Conservation (phyloP, 2,329 filamentous ascomycete species). For the Arthrobotrys entomopaga region DNA sequence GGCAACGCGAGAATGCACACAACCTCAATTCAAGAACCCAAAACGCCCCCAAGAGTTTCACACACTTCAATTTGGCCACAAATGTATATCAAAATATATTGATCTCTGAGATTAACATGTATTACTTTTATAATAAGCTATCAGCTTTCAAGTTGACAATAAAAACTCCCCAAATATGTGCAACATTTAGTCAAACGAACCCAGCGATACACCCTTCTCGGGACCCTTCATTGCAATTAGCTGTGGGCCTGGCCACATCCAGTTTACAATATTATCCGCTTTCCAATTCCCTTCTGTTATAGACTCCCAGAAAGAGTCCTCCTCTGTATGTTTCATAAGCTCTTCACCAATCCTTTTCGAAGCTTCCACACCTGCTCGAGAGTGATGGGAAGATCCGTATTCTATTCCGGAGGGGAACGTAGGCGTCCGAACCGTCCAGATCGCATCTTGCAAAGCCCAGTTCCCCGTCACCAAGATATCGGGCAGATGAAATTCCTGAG, state of each 20-base stretch:
- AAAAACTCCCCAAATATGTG: too few species aligned
- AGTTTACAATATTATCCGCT: neutral
- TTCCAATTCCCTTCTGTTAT: slow-evolving; percentile 7
- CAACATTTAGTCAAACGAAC: too few species aligned
- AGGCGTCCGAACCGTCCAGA: neutral
- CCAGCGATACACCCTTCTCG: too few species aligned
- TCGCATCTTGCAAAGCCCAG: neutral
- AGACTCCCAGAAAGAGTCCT: slow-evolving; percentile 2
- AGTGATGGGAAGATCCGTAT: neutral
- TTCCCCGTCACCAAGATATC: neutral
- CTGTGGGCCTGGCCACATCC: neutral
- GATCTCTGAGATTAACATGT: too few species aligned
- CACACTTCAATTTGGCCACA: too few species aligned
- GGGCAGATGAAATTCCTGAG: neutral
- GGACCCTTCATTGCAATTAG: too few species aligned
- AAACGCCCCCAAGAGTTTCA: too few species aligned
- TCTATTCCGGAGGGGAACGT: neutral
- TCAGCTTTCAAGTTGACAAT: too few species aligned
- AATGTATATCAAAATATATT: too few species aligned
- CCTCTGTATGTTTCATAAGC: neutral
- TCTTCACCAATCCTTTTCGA: neutral
- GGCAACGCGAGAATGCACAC: neutral
- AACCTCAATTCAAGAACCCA: neutral
- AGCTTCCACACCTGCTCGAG: neutral
- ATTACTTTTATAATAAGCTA: too few species aligned